Base-by-base conservation (phyloP, 2,329 filamentous ascomycete genomes). In the Alternaria burnsii region DNA sequence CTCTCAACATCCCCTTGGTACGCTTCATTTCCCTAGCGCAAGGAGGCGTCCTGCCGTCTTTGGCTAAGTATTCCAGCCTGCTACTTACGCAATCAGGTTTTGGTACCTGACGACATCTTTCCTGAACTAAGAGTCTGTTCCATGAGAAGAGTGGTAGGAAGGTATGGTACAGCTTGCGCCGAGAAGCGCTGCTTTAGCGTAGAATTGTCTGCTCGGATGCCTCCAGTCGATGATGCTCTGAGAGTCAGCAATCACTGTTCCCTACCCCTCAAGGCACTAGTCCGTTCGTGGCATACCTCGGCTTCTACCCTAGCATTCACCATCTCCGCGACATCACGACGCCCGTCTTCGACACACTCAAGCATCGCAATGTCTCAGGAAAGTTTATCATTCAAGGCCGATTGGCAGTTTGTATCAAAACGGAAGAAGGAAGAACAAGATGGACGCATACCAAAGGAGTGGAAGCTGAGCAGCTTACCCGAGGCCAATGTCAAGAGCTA, bases 351-450 rank as follows among this genome's bases (percentile, higher is more conserved):
- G 12, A 46, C 44, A n/a, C 32, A 46, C 34, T 43, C 34, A 61
- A 52, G 11, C 20, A 51, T 36, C 43, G 58, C 55, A 36, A 71
- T 72, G 70, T 58, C 62, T 3, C 58, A 63, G 50, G n/a, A 57
- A 6, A 58, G 55, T 30, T 36, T 57, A 4, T 52, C 53, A 8
- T 8, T 63, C 16, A 61, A 57, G n/a, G 38, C 64, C 42, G 71
- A 68, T 40, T 83, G 81, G 81, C 71, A 79, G 61, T 65, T 72
- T 10, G 77, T 82, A 10, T 74, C 81, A 16, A 70, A 67, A 56
- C 77, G 76, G 59, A 83, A 84, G 67, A 78, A 81, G 62, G 74
- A 77, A 36, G 74, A 83, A 63, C 80, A 80, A 51, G 65, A 59
- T 28, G 66, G 72, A 16, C 71, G 77, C 24, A 83, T 85, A 57